Base-by-base conservation (phyloP, 495 filamentous ascomycete genomes). In the Lasiosphaeriaceae sp. region DNA sequence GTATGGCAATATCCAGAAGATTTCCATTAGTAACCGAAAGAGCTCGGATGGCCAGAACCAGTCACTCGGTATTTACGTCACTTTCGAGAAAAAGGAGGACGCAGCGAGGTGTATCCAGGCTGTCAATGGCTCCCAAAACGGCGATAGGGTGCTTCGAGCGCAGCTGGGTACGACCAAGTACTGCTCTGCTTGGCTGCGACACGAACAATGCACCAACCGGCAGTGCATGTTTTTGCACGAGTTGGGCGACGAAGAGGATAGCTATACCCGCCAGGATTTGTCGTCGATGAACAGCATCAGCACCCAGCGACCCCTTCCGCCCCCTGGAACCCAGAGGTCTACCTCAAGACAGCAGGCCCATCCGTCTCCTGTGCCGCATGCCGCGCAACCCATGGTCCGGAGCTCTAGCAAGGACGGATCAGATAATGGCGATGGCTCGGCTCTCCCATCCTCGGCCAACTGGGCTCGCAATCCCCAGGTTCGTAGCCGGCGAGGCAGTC, bases 151-250 rank as follows among this genome's bases (percentile, higher is more conserved):
- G 29, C 73, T 99, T 24, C 82, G 93, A 66, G 95, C 95, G 5
- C 95, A 97, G 71, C 89, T 95, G 52, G 95, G 95, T 20, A 99
- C 95, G 8, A 99, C 95, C 2, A 99, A 99, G 70, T 99, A 99
- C 69, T 99, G 94, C 72, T 97, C 94, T 1, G 94, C 94, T 9
- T 99, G 93, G 78, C 80, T 99, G 22, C 86, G 95, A 20, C 89
- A 91, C 52, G 94, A 99, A 67, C 85, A 83, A 55, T 99, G 94
- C 72, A 89, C 86, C 34, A 99, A 99, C 63, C 83, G 90, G 51
- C 90, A 90, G 54, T 99, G 94, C 73, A 99, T 96, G 79, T 99
- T 99, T 71, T 73, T 99, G 41, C 94, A 99, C 66, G 94, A 99
- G 69, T 87, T 92, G 17, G 94, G 93, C 17, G 94, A 99, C 67